Conservation (phyloP, 768 basidiomycete species). For the Collybiopsis confluens region DNA sequence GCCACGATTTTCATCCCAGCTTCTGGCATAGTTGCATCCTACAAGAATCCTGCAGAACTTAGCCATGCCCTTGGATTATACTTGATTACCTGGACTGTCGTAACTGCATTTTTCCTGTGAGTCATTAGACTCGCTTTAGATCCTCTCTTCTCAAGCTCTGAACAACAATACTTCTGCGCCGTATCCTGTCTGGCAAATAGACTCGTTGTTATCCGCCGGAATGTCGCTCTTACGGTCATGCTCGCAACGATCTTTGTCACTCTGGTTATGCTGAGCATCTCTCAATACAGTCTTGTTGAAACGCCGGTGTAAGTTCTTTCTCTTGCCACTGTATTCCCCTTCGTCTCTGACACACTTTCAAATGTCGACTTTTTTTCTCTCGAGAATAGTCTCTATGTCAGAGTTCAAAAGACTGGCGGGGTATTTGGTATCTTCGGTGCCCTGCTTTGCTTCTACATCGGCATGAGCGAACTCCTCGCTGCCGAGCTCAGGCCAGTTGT, state of each 20-base stretch:
- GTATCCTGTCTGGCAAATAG: not conserved
- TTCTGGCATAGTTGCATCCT: slow-evolving; percentile 55
- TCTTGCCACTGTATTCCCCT: not conserved
- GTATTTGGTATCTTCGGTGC: slow-evolving; percentile 41
- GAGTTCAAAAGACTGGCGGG: slow-evolving; percentile 40
- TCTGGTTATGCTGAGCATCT: not conserved
- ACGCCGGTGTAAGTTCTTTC: slow-evolving; percentile 13
- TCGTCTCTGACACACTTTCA: not conserved
- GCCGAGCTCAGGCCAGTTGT: slow-evolving; percentile 34
- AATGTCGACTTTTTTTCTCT: slow-evolving; percentile 3
- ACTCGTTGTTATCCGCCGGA: slow-evolving; percentile 1
- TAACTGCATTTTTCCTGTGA: slow-evolving; percentile 62
- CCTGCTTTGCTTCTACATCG: slow-evolving; percentile 45
- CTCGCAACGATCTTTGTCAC: slow-evolving; percentile 1
- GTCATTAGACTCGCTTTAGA: slow-evolving; percentile 21
- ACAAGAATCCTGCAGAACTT: slow-evolving; percentile 38
- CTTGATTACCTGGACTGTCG: slow-evolving; percentile 60
- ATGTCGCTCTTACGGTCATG: slow-evolving; percentile 4
- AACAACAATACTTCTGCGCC: too few relatives aligned
- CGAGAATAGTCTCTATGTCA: slow-evolving; percentile 10
- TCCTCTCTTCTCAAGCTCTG: not conserved
- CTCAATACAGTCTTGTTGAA: slow-evolving; percentile 16
- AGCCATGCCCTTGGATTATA: slow-evolving; percentile 62
- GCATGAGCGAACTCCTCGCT: slow-evolving; percentile 38
- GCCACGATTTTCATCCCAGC: slow-evolving; percentile 64